These are phyloP conservation scores for Fusarium graminum DNA, from an alignment of 2,329 filamentous ascomycete species.

Conservation along the genomic window DNA sequence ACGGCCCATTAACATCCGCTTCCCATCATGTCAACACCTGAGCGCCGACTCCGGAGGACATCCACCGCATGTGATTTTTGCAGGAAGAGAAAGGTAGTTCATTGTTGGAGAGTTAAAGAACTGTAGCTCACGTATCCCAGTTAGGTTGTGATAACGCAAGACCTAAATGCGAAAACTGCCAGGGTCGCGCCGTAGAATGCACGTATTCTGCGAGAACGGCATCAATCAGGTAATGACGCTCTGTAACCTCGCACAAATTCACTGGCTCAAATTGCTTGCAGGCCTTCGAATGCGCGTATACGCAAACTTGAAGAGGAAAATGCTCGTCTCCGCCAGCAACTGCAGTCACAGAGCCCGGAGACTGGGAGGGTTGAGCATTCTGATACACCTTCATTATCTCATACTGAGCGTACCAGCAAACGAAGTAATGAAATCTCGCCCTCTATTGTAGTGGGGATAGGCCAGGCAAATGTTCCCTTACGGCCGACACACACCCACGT, in stretches of 20 bases:
- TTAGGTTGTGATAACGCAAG: slow-evolving; percentile 41
- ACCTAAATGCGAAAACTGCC: slow-evolving; percentile 39
- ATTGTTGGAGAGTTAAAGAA: rapidly evolving
- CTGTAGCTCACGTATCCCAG: background rate
- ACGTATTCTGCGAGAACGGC: slow-evolving; percentile 29
- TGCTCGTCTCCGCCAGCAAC: slow-evolving; percentile 52
- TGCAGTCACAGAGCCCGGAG: slow-evolving; percentile 10
- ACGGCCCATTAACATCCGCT: background rate
- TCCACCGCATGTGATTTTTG: slow-evolving; percentile 43
- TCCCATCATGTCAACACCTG: background rate
- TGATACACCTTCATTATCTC: background rate
- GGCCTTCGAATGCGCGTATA: slow-evolving; percentile 49
- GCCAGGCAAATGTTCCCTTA: background rate
- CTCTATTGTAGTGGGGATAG: too few relatives aligned
- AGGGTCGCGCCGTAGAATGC: slow-evolving; percentile 15
- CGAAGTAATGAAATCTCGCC: background rate
- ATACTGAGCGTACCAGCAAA: rapidly evolving
- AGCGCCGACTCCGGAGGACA: background rate
- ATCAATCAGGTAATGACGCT: slow-evolving; percentile 7
- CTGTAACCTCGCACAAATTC: rapidly evolving
- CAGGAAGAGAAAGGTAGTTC: slow-evolving; percentile 36
- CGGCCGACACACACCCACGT: rapidly evolving
- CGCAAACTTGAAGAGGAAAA: slow-evolving; percentile 56
- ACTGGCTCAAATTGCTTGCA: rapidly evolving
- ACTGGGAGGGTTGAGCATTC: background rate